Conservation (phyloP, 208 protist genomes). For the Trypanosoma conorhini region DNA sequence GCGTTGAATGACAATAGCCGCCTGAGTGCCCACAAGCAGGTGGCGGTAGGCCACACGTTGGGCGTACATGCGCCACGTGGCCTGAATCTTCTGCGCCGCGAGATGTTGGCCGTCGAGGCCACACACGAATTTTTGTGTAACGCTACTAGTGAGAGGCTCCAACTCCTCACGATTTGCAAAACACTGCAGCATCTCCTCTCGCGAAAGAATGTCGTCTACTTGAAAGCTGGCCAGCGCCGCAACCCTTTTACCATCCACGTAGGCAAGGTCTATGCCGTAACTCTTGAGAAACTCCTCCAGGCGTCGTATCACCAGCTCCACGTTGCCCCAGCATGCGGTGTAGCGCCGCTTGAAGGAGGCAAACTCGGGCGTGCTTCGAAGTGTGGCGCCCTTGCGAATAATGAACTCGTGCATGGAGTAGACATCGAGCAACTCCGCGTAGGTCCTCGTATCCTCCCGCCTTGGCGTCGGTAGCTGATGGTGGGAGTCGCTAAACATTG, state of each 20-base stretch:
- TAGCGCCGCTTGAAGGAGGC: constrained; percentile 90
- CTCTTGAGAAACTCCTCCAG: constrained; percentile 77
- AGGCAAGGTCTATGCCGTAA: constrained; percentile 87
- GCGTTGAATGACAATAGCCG: constrained; percentile 82
- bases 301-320: constrained; percentile 72
- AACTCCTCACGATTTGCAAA: constrained; percentile 87
- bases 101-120: constrained; percentile 59
- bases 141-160: constrained; percentile 53
- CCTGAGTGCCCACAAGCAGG: constrained; percentile 74
- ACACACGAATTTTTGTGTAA: constrained; percentile 56
- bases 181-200: constrained; percentile 69
- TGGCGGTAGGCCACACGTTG: constrained; percentile 82
- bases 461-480: background rate
- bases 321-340: constrained; percentile 74
- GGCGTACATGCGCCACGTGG: constrained; percentile 87
- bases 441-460: constrained; percentile 82
- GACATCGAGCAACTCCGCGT: constrained; percentile 90
- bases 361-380: constrained; percentile 92
- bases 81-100: constrained; percentile 87
- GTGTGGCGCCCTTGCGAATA: constrained; percentile 86
- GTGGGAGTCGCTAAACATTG: background rate
- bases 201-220: constrained; percentile 42
- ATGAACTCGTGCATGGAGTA: constrained; percentile 96
- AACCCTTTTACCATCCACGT: constrained; percentile 91
- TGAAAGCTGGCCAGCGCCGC: constrained; percentile 73